Evolutionary conservation across 2,329 filamentous ascomycete species (phyloP).

Genomic region (Trichoderma harzianum): DNA sequence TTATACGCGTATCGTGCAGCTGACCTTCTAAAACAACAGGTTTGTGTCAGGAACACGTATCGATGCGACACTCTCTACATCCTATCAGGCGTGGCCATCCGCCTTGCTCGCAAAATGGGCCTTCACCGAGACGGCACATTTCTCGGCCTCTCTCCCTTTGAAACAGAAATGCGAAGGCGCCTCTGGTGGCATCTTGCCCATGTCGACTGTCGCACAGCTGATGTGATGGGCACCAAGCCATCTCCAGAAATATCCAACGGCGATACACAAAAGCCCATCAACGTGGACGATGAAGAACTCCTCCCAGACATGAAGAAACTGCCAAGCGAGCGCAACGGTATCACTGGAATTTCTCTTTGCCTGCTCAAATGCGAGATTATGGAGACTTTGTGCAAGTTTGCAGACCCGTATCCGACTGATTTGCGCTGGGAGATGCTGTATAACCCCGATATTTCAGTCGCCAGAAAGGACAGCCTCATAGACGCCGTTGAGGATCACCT

Average conservation of each 20-base stretch:
- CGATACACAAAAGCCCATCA: slow-evolving; percentile 51
- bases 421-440: slow-evolving; percentile 3
- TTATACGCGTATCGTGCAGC: too few species aligned
- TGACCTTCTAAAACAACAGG: background rate
- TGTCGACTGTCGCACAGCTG: slow-evolving; percentile 54
- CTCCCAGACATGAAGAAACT: slow-evolving; percentile 50
- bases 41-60: background rate
- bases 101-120: slow-evolving; percentile 4
- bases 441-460: background rate
- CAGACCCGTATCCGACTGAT: background rate
- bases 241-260: slow-evolving; percentile 49
- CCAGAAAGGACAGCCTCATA: background rate
- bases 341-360: background rate
- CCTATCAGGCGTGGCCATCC: slow-evolving; percentile 1
- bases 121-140: slow-evolving; percentile 1
- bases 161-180: slow-evolving; percentile 64
- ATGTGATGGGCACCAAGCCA: slow-evolving; percentile 55
- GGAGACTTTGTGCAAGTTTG: background rate
- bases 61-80: slow-evolving; percentile 6
- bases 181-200: slow-evolving; percentile 65
- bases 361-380: background rate
- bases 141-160: slow-evolving; percentile 44
- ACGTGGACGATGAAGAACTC: slow-evolving; percentile 58
- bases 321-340: background rate
- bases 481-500: background rate